These are phyloP conservation scores for Trichosanthes cucumerina DNA, from an alignment of 306 rosid genomes.

Conservation along the genomic window DNA sequence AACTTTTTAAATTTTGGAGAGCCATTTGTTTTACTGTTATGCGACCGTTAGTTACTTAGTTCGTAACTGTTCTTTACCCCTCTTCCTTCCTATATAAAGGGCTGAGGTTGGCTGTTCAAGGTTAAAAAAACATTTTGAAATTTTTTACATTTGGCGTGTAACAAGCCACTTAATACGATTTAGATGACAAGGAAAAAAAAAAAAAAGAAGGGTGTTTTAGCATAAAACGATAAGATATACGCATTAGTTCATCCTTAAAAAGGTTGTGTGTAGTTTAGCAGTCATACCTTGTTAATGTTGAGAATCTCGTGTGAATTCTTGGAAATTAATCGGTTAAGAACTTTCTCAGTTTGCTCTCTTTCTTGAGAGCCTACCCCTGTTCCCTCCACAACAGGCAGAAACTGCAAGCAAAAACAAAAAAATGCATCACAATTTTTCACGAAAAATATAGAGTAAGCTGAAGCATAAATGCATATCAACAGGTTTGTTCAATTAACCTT, in stretches of 20 bases:
- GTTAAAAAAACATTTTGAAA: no score
- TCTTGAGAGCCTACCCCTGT: slow-evolving; percentile 49
- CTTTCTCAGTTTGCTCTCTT: slow-evolving; percentile 72
- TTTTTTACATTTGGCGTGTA: no score
- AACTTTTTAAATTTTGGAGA: no score
- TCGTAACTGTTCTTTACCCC: no score
- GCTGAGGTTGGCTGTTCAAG: no score
- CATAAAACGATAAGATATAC: neutral
- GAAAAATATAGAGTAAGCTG: neutral
- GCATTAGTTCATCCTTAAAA: neutral
- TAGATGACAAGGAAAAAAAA: neutral
- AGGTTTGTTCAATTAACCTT: slow-evolving; percentile 41
- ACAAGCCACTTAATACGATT: neutral
- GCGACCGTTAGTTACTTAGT: no score
- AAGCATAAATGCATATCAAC: neutral
- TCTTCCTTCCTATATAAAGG: no score
- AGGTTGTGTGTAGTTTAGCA: neutral
- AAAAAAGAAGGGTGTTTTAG: neutral
- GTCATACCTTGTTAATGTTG: slow-evolving; percentile 58
- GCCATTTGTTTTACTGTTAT: no score
- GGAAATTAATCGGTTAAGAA: slow-evolving; percentile 73
- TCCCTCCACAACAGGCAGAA: slow-evolving; percentile 79
- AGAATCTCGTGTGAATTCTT: slow-evolving; percentile 77
- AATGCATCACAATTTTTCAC: neutral
- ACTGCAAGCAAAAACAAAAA: slow-evolving; percentile 30